A percentile compares a stretch with the other conserved stretches of the same genome.
These are phyloP conservation scores for Triticum monococcum DNA, from an alignment of 176 grass and related monocot species.

Conservation along the genomic window DNA sequence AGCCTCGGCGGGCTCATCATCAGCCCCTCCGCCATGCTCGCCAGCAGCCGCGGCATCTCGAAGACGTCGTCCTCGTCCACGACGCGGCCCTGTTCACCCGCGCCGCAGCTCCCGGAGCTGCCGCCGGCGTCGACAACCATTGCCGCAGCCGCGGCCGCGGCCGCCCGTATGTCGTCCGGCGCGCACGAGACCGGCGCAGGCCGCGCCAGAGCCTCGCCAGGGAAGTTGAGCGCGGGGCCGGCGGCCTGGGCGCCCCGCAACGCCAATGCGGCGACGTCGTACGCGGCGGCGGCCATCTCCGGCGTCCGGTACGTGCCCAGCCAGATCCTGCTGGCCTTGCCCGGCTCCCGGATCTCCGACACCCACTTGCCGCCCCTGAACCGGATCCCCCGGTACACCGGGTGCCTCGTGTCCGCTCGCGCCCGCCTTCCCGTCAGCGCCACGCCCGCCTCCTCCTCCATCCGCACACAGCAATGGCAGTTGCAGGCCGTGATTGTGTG, in stretches of 20 bases:
- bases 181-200: conserved; percentile 37
- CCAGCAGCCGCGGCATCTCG: conserved; percentile 64
- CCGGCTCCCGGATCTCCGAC: conserved; percentile 75
- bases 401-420: conserved; percentile 48
- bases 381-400: conserved; percentile 64
- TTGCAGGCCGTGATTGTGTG: background rate
- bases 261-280: conserved; percentile 74
- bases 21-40: conserved; percentile 81
- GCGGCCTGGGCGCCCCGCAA: conserved; percentile 52
- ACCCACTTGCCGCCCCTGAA: conserved; percentile 78
- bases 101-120: background rate
- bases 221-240: conserved; percentile 63
- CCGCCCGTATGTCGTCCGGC: conserved; percentile 50
- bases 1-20: conserved; percentile 86
- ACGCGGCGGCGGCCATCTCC: conserved; percentile 81
- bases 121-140: background rate
- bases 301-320: conserved; percentile 69
- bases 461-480: background rate
- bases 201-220: conserved; percentile 9
- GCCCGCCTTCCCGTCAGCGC: background rate
- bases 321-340: conserved; percentile 77
- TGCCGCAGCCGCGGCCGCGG: background rate
- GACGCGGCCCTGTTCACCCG: background rate
- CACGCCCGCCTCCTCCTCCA: background rate
- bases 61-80: conserved; percentile 82